Evolutionary conservation across 768 basidiomycete species (phyloP).

Genomic region (Hirschioporus abietinus): DNA sequence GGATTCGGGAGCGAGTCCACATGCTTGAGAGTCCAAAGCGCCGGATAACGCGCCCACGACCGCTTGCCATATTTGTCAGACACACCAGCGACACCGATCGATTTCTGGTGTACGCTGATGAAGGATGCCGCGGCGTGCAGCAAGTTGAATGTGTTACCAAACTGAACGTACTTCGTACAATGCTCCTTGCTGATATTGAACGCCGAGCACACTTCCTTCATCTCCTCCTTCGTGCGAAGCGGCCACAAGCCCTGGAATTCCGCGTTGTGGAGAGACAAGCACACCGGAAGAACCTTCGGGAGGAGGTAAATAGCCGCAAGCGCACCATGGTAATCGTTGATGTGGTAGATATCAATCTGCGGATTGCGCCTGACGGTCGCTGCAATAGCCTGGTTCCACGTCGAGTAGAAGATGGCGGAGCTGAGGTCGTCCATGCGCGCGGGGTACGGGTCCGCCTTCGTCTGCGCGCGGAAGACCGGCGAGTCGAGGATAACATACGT

Average conservation of each 20-base stretch:
- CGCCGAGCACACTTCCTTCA: slow-evolving; percentile 97
- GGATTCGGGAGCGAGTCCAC: slow-evolving; percentile 95
- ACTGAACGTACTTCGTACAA: slow-evolving; percentile 96
- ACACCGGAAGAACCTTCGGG: slow-evolving; percentile 85
- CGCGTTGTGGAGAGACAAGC: slow-evolving; percentile 92
- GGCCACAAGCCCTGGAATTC: slow-evolving; percentile 98
- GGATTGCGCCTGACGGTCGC: slow-evolving; percentile 84
- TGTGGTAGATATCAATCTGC: slow-evolving; percentile 87
- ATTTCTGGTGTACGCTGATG: slow-evolving; percentile 91
- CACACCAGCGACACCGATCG: slow-evolving; percentile 90
- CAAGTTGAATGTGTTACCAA: slow-evolving; percentile 96
- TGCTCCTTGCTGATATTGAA: slow-evolving; percentile 97
- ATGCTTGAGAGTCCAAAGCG: slow-evolving; percentile 92
- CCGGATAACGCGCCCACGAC: slow-evolving; percentile 94
- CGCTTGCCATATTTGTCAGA: slow-evolving; percentile 98
- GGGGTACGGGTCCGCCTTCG: slow-evolving; percentile 93
- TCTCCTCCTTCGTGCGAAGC: slow-evolving; percentile 92
- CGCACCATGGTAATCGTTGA: slow-evolving; percentile 95
- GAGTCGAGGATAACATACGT: slow-evolving; percentile 92
- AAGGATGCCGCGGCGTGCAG: slow-evolving; percentile 90
- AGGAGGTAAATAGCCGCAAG: slow-evolving; percentile 87
- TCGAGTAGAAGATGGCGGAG: slow-evolving; percentile 96
- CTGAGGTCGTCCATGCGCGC: slow-evolving; percentile 96
- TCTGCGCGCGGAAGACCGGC: slow-evolving; percentile 95
- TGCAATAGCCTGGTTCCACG: slow-evolving; percentile 96